These are phyloP conservation scores for Tremellales sp. DNA, from an alignment of 1,284 basidiomycete species.

Conservation along the genomic window DNA sequence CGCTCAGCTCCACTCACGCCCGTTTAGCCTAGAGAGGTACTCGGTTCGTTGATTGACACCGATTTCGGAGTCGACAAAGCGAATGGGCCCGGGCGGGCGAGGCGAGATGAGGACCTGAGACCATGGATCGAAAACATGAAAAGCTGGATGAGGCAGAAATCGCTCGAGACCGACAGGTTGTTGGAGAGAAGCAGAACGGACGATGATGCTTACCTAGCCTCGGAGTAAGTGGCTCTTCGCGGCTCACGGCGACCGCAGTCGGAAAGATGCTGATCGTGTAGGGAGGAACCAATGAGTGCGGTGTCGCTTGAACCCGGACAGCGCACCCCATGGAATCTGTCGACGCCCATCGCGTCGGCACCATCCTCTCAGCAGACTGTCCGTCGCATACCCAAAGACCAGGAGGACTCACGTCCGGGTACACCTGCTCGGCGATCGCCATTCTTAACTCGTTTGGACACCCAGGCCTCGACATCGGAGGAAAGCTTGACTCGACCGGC, in stretches of 20 bases:
- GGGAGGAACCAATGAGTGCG: slow-evolving; percentile 25
- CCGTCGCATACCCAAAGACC: slow-evolving; percentile 8
- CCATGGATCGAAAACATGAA: slow-evolving; percentile 71
- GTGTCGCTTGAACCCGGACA: slow-evolving; percentile 10
- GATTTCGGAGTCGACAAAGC: slow-evolving; percentile 5
- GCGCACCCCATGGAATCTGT: slow-evolving; percentile 9
- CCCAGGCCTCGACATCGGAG: slow-evolving; percentile 19
- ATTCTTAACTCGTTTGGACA: too few relatives aligned
- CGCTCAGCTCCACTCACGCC: background rate
- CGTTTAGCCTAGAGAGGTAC: slow-evolving; percentile 33
- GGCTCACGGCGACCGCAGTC: background rate
- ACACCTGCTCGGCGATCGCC: slow-evolving; percentile 1
- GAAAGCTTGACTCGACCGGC: slow-evolving; percentile 19
- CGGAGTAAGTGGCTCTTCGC: slow-evolving; percentile 26
- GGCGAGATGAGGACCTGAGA: slow-evolving; percentile 56
- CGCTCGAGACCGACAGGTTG: slow-evolving; percentile 20
- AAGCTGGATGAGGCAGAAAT: slow-evolving; percentile 59
- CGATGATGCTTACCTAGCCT: slow-evolving; percentile 19
- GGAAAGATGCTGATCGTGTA: slow-evolving; percentile 6
- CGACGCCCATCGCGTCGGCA: slow-evolving; percentile 5
- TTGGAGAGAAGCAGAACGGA: slow-evolving; percentile 12
- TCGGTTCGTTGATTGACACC: slow-evolving; percentile 29
- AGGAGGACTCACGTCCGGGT: slow-evolving; percentile 3
- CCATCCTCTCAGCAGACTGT: slow-evolving; percentile 20
- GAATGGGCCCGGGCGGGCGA: slow-evolving; percentile 19